Percentiles rank a stretch among this genome's conserved stretches.
Evolutionary conservation across 768 basidiomycete species (phyloP).

Genomic region (Suillus brevipes): DNA sequence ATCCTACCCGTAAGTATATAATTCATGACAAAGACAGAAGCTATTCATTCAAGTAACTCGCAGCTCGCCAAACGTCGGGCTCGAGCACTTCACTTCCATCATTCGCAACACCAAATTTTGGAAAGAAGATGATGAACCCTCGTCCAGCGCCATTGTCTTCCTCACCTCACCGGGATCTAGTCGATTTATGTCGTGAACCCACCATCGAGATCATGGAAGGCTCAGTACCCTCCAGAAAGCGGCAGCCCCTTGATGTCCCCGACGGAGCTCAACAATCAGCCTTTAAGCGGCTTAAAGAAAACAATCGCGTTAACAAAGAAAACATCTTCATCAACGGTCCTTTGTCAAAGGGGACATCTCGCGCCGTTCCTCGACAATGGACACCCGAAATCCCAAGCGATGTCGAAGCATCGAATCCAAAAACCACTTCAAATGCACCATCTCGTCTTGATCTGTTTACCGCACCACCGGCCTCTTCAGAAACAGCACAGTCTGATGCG

Average conservation of each 20-base stretch:
- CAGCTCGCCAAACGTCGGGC: constrained; percentile 26
- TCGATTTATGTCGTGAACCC: constrained; percentile 18
- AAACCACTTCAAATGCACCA: constrained; percentile 5
- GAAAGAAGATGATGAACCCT: constrained; percentile 20
- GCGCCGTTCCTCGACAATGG: constrained; percentile 13
- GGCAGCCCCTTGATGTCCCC: constrained; percentile 25
- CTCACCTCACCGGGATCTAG: constrained; percentile 9
- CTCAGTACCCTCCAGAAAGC: constrained; percentile 27
- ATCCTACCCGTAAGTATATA: not conserved
- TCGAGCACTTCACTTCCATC: constrained; percentile 34
- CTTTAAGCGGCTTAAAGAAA: constrained; percentile 35
- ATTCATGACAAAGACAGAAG: not conserved
- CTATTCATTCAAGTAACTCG: not conserved
- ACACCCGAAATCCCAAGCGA: constrained; percentile 22
- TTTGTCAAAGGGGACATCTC: constrained; percentile 11
- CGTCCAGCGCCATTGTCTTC: constrained; percentile 13
- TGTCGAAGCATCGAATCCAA: constrained; percentile 26
- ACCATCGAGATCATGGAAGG: constrained; percentile 10
- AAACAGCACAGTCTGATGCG: not conserved
- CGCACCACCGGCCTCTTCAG: not conserved
- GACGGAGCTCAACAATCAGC: constrained; percentile 15
- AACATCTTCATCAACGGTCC: constrained; percentile 15
- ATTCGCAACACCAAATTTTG: constrained; percentile 49
- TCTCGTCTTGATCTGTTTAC: constrained; percentile 19
- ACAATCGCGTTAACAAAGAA: constrained; percentile 26